A percentile compares a stretch with the other conserved stretches of the same genome.
These are phyloP conservation scores for Talaromyces thailandensis DNA, from an alignment of 495 filamentous ascomycete species.

Conservation along the genomic window DNA sequence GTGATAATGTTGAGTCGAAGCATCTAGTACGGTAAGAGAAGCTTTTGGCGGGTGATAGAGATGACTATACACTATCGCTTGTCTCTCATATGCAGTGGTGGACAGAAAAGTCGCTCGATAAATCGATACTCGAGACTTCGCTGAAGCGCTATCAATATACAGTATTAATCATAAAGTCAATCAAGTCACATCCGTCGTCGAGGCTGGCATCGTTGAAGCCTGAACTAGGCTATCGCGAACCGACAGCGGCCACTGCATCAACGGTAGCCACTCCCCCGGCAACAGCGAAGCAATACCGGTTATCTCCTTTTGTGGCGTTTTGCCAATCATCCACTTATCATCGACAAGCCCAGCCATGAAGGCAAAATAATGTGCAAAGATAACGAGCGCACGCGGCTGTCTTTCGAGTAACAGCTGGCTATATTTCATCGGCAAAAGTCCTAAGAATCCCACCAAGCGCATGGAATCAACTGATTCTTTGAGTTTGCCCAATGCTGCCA, in stretches of 20 bases:
- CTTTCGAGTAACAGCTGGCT: constrained; percentile 20
- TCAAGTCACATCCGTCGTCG: not conserved
- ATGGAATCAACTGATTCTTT: not conserved
- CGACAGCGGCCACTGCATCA: not conserved
- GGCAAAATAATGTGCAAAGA: constrained; percentile 35
- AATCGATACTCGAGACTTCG: not conserved
- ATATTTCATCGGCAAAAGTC: constrained; percentile 18
- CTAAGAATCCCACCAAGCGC: constrained; percentile 25
- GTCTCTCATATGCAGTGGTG: not conserved
- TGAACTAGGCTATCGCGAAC: not conserved
- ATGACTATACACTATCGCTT: not conserved
- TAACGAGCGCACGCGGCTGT: constrained; percentile 31
- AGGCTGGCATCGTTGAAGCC: not conserved
- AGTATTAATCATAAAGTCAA: not conserved
- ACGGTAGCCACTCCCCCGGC: not conserved
- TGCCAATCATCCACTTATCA: constrained; percentile 27
- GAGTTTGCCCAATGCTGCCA: constrained; percentile 10
- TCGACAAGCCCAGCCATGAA: constrained; percentile 16
- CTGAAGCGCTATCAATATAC: not conserved
- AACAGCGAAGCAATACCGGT: not conserved
- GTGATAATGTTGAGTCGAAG: not conserved
- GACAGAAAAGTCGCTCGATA: not conserved
- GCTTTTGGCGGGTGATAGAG: not conserved
- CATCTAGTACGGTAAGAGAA: not conserved
- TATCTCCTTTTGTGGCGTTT: constrained; percentile 25